Percentiles rank a stretch among this genome's conserved stretches.
Conservation (phyloP, 768 basidiomycete genomes). For the Lactarius trivialis region DNA sequence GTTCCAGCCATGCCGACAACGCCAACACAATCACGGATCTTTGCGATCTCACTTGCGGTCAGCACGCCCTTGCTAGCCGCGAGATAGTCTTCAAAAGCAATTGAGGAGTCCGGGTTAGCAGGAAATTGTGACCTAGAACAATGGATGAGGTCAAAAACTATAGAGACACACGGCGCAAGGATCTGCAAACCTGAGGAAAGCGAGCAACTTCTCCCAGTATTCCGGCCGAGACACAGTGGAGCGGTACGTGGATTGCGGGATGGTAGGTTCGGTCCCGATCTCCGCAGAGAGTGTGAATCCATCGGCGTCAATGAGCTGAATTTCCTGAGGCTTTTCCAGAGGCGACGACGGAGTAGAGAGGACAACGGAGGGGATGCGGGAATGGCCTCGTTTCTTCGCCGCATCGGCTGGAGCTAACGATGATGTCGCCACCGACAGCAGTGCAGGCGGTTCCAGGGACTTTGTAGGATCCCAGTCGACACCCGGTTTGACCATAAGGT, state of each 20-base stretch:
- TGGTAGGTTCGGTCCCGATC: constrained; percentile 29
- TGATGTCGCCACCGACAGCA: constrained; percentile 5
- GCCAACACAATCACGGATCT: constrained; percentile 83
- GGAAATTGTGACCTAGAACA: constrained; percentile 51
- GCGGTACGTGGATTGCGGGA: constrained; percentile 40
- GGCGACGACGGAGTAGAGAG: constrained; percentile 63
- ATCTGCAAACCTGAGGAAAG: constrained; percentile 52
- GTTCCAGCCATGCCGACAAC: constrained; percentile 85
- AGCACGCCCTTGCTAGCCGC: constrained; percentile 73
- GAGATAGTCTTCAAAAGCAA: constrained; percentile 84
- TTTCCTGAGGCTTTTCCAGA: constrained; percentile 43
- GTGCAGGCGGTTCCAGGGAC: constrained; percentile 27
- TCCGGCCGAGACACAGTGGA: constrained; percentile 62
- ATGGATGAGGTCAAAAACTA: not conserved
- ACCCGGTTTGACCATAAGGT: constrained; percentile 80
- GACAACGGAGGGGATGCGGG: constrained; percentile 70
- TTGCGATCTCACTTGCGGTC: constrained; percentile 82
- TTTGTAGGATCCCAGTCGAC: constrained; percentile 55
- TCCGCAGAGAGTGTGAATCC: constrained; percentile 37
- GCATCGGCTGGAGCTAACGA: constrained; percentile 20
- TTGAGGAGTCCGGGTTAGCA: constrained; percentile 54
- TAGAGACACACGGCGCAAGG: not conserved
- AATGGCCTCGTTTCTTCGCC: constrained; percentile 40
- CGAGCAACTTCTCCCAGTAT: constrained; percentile 71
- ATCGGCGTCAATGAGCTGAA: constrained; percentile 62